Percentiles rank a stretch among this genome's conserved stretches.
Evolutionary conservation across 495 filamentous ascomycete genomes (phyloP).

Genomic region (Aspergillus incahuasiensis): DNA sequence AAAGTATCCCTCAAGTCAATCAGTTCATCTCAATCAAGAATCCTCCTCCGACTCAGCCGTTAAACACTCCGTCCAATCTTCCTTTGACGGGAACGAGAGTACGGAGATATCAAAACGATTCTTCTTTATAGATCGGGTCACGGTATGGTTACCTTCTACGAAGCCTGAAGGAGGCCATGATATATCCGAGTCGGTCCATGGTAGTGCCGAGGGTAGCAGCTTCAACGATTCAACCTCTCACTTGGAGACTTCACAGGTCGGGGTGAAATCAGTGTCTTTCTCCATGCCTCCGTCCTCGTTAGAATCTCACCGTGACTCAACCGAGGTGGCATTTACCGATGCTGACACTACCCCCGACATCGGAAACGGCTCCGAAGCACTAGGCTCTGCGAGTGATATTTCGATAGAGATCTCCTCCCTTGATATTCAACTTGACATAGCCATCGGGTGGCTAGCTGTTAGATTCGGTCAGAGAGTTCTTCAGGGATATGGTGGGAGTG

Average conservation of each 20-base stretch:
- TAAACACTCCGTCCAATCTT: conserved; percentile 18
- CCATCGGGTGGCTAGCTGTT: conserved; percentile 60
- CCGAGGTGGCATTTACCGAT: conserved; percentile 12
- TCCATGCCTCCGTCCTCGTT: conserved; percentile 25
- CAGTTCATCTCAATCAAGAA: conserved; percentile 7
- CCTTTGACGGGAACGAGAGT: conserved; percentile 17
- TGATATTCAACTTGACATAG: conserved; percentile 60
- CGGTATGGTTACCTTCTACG: conserved; percentile 33
- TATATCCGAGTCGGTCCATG: conserved; percentile 1
- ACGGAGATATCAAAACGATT: conserved; percentile 32
- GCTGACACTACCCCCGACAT: conserved; percentile 1
- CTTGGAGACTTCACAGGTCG: conserved; percentile 19
- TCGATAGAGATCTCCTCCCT: conserved; percentile 55
- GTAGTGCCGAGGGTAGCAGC: conserved; percentile 16
- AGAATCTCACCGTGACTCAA: conserved; percentile 17
- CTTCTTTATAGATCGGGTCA: conserved; percentile 31
- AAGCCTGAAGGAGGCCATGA: conserved; percentile 10
- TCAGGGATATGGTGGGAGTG: conserved; percentile 30
- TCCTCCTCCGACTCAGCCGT: conserved; percentile 16
- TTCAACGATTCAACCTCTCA: conserved; percentile 21
- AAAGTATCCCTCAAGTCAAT: conserved; percentile 15
- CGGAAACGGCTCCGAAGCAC: not conserved
- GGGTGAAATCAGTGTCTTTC: conserved; percentile 26
- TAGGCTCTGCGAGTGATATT: conserved; percentile 22
- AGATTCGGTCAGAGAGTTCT: conserved; percentile 55